Evolutionary conservation across 1,139 yeast species (phyloP), one percentile per base, ranked within the genome.

Genomic region (Hemisphaericaspora xylofermentans): DNA sequence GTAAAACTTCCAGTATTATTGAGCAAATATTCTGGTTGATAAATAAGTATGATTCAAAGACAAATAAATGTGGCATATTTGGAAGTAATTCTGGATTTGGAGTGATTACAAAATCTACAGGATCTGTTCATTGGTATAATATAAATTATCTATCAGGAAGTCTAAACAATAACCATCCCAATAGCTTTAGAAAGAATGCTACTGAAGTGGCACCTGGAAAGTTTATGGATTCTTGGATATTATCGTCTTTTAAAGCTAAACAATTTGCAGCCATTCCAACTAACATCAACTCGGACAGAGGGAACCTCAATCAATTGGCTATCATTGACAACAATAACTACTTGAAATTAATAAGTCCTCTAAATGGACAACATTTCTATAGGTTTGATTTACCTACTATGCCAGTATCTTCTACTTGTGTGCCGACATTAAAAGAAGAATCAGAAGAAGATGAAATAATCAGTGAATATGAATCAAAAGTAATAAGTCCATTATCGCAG

Each of bases 51-150:
- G 47, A 44, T 25, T 7, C 41, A 33, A n/a, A n/a, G 33, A 10
- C 44, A 43, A 40, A 41, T n/a, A 45, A 48, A 17, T 47, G 49
- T 10, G 46, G 43, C 15, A 40, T 49, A 24, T 49, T 47, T 27
- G 68, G 68, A 8, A 60, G 57, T 24, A 70, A 68, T 44, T 64
- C 66, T 4, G 77, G 81, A 0, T 67, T 82, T 51, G 81, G 85
- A 0, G 68, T 83, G 35, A 66, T 80, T 22, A 81, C 83, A 17
- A 66, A 70, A 44, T 61, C 71, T 6, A 67, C 77, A 18, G 89
- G 89, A 0, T 77, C 86, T 2, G 63, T 83, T 10, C 89, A 83
- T 52, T 80, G 84, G 78, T 83, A 78, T 58, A 68, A 70, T 46
- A 61, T 66, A 39, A 70, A 71, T 44, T 68, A 70, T 46, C 53